A percentile compares a stretch with the other conserved stretches of the same genome.
Conservation (phyloP, 2,329 filamentous ascomycete species). For the Daldinia sp. region DNA sequence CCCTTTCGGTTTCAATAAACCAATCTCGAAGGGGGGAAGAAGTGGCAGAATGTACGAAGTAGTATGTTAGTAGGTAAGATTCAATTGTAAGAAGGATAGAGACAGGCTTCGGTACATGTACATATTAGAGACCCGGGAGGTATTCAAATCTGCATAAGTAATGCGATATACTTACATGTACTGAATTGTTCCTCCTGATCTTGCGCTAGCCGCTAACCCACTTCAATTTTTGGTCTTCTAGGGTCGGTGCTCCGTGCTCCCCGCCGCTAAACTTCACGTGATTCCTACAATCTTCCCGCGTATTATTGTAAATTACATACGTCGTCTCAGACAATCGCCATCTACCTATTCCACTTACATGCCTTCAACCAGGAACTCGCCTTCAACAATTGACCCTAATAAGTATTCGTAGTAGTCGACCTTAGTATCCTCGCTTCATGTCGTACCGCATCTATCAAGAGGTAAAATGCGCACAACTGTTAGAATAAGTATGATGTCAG, state of each 20-base stretch:
- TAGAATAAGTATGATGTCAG: constrained; percentile 8
- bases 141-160: constrained; percentile 27
- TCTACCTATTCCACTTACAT: neutral
- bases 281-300: constrained; percentile 20
- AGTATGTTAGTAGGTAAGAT: constrained; percentile 19
- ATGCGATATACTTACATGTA: constrained; percentile 16
- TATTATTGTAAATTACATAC: constrained; percentile 8
- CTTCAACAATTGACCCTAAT: neutral
- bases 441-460: neutral
- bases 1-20: constrained; percentile 22
- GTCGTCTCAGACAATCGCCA: neutral
- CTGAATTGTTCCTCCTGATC: constrained; percentile 22
- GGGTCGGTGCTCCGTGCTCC: constrained; percentile 25
- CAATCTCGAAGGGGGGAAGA: constrained; percentile 21
- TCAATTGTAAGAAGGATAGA: constrained; percentile 35
- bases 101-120: constrained; percentile 5
- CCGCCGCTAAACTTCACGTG: constrained; percentile 34
- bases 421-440: neutral
- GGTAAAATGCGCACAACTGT: neutral
- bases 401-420: neutral
- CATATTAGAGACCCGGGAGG: neutral
- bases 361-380: too few relatives aligned
- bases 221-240: constrained; percentile 30
- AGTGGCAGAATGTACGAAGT: constrained; percentile 10
- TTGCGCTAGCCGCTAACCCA: constrained; percentile 25